Percentiles rank a stretch among this genome's conserved stretches.
These are phyloP conservation scores for Sugiyamaella floridensis DNA, from an alignment of 805 yeast genomes.

Conservation along the genomic window DNA sequence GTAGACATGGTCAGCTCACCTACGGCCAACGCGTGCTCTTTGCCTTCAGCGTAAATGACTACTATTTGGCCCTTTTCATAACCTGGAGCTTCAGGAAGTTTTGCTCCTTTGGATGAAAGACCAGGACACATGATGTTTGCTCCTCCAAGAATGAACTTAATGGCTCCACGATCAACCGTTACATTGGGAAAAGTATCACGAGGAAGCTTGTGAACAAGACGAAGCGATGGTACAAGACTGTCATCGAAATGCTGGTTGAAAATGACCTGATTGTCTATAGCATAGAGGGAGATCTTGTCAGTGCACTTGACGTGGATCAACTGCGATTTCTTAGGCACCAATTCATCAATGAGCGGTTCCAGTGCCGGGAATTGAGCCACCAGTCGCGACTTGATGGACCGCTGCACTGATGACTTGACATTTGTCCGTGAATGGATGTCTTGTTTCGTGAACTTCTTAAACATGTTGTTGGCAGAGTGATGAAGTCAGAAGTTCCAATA, in stretches of 20 bases:
- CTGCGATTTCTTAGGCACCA: slow-evolving; percentile 85
- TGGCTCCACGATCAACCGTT: slow-evolving; percentile 93
- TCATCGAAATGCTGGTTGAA: slow-evolving; percentile 77
- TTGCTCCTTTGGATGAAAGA: slow-evolving; percentile 75
- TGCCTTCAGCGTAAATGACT: slow-evolving; percentile 84
- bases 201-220: slow-evolving; percentile 44
- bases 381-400: slow-evolving; percentile 72
- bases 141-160: slow-evolving; percentile 89
- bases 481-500: background rate
- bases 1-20: slow-evolving; percentile 86
- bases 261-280: slow-evolving; percentile 65
- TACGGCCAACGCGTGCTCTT: slow-evolving; percentile 81
- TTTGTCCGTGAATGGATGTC: slow-evolving; percentile 88
- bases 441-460: slow-evolving; percentile 56
- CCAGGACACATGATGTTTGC: slow-evolving; percentile 98
- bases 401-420: slow-evolving; percentile 88
- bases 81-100: slow-evolving; percentile 65
- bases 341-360: slow-evolving; percentile 68
- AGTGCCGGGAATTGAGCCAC: slow-evolving; percentile 67
- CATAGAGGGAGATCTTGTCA: slow-evolving; percentile 74
- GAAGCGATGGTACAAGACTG: slow-evolving; percentile 67
- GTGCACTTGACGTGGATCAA: slow-evolving; percentile 78
- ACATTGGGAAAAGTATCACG: slow-evolving; percentile 68
- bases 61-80: slow-evolving; percentile 65
- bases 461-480: slow-evolving; percentile 10